Evolutionary conservation across 1,284 basidiomycete species (phyloP).

Genomic region (Lentinus polychrous): DNA sequence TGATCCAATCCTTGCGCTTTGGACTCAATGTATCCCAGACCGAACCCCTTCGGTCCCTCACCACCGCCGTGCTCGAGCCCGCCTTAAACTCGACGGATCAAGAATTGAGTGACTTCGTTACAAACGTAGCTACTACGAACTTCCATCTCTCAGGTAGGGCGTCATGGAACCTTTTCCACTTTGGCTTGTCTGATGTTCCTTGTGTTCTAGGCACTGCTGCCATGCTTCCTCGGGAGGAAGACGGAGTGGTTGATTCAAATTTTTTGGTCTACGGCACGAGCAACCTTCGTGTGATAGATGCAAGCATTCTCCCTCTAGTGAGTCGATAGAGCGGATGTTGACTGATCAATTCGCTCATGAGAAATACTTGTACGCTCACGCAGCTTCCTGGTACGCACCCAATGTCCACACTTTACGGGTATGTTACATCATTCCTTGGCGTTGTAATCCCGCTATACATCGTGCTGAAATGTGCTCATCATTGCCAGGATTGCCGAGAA

Average conservation of each 20-base stretch:
- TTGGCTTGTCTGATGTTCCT: background rate
- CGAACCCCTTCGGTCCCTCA: background rate
- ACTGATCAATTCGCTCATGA: too few relatives aligned
- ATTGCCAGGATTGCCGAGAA: background rate
- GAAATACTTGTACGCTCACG: background rate
- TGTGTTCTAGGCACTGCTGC: slow-evolving; percentile 15
- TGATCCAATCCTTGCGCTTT: background rate
- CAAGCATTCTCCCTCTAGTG: slow-evolving; percentile 25
- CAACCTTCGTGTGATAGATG: slow-evolving; percentile 31
- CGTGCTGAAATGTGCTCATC: too few relatives aligned
- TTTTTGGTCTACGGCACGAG: slow-evolving; percentile 31
- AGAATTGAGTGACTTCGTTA: background rate
- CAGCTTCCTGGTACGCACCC: background rate
- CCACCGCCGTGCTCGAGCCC: background rate
- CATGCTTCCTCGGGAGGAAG: slow-evolving; percentile 21
- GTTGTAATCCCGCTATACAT: background rate
- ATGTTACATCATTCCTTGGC: background rate
- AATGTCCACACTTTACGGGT: background rate
- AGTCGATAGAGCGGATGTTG: background rate
- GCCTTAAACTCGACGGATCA: background rate
- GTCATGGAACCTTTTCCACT: too few relatives aligned
- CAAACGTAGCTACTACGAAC: background rate
- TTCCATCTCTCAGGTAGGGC: background rate
- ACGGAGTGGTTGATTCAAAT: slow-evolving; percentile 25
- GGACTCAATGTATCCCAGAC: background rate